Evolutionary conservation across 805 yeast species (phyloP), one percentile per base, ranked within the genome.

Genomic region (Suhomyces faveliae): DNA sequence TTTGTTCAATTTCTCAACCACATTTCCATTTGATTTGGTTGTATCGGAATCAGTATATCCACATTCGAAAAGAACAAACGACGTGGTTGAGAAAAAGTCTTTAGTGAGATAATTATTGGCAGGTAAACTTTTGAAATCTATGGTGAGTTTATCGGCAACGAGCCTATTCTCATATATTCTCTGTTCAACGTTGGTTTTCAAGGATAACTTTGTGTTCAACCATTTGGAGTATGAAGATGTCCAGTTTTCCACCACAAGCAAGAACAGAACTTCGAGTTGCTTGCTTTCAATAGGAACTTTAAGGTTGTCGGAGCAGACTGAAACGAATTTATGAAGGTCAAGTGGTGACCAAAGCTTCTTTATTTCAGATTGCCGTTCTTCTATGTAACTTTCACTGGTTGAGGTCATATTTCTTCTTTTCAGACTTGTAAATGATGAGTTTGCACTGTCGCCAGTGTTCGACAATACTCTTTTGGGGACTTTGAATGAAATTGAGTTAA

Each of bases 181-280:
- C 35, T 55, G 56, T 10, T 56, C 65, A 29, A 44, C 43, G 51
- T 71, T 65, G 39, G 67, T 62, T 37, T 57, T 59, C 22, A 82
- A 59, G 3, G 63, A 54, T 8, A 81, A 61, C 55, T 79, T 79
- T 13, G 66, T 62, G 17, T 69, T 68, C 39, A 80, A 60, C 85
- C 85, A 81, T 43, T 68, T 70, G 1, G 82, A 76, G 43, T 72
- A 68, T 3, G 68, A 66, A 24, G 64, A 54, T 2, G 61, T 52
- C 84, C 85, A 81, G 50, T 79, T 69, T 39, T 75, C 76, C 9
- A 75, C 76, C 33, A 77, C 64, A 4, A 80, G 59, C 25, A 77
- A 57, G 40, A 78, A 62, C 22, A 65, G 67, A n/a, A 71, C 50
- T 5, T 55, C 53, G 8, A 61, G 46, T 6, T 55, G 53, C n/a